Evolutionary conservation across 192 early-diverging fungal species (phyloP).

Genomic region (Rhizophagus prolifer): DNA sequence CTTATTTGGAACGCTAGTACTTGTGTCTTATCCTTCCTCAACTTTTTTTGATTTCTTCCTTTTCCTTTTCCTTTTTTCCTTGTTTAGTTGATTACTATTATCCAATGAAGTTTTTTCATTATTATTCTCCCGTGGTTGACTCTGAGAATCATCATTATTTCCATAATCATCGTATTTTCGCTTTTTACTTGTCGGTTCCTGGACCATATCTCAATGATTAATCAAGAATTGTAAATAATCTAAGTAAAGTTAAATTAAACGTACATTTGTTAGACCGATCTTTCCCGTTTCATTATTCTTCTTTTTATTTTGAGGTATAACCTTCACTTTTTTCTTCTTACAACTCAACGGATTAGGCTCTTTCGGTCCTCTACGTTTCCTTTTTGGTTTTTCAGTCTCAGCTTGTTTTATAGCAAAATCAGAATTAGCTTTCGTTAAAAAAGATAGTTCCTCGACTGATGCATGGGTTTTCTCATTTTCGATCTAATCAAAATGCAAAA

Average conservation of each 20-base stretch:
- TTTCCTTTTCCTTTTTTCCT: neutral
- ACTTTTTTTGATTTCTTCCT: neutral
- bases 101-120: neutral
- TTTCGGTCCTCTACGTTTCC: constrained; percentile 69
- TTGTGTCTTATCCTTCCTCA: neutral
- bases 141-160: neutral
- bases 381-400: constrained; percentile 45
- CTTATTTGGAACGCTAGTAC: neutral
- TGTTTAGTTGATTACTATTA: neutral
- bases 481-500: constrained; percentile 14
- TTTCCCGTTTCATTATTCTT: constrained; percentile 30
- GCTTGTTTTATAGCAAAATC: constrained; percentile 37
- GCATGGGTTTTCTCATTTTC: constrained; percentile 44
- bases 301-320: constrained; percentile 30
- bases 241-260: neutral
- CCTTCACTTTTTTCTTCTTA: constrained; percentile 67
- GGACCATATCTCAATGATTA: neutral
- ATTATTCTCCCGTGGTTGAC: neutral
- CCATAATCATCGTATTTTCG: neutral
- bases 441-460: constrained; percentile 47
- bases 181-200: neutral
- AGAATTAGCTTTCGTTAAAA: constrained; percentile 54
- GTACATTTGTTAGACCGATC: neutral
- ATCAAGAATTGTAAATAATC: neutral
- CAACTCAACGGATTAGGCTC: constrained; percentile 84